Evolutionary conservation across 2,329 filamentous ascomycete genomes (phyloP).

Genomic region (Bipolaris cookei): DNA sequence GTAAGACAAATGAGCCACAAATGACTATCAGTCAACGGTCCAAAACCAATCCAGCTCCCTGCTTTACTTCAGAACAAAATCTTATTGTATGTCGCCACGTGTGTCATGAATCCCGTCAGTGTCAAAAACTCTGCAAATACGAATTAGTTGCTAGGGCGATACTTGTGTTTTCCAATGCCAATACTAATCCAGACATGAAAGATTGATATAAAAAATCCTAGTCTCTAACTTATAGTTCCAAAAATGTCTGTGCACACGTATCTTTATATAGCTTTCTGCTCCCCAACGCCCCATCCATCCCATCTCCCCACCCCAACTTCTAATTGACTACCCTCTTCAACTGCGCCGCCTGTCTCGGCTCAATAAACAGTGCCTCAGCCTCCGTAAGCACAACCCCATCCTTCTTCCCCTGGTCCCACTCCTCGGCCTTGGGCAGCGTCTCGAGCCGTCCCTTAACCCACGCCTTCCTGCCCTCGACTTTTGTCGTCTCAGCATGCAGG

Average conservation of each 20-base stretch:
- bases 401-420: constrained; percentile 59
- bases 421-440: constrained; percentile 66
- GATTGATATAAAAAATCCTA: background rate
- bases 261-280: background rate
- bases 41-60: too few relatives aligned
- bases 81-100: too few relatives aligned
- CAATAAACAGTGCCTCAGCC: constrained; percentile 85
- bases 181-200: too few relatives aligned
- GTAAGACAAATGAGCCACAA: too few relatives aligned
- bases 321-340: constrained; percentile 41
- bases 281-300: constrained; percentile 2
- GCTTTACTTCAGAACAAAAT: too few relatives aligned
- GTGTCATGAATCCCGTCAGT: too few relatives aligned
- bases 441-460: constrained; percentile 91
- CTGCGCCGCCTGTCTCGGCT: constrained; percentile 76
- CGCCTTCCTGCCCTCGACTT: constrained; percentile 90
- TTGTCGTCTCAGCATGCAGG: constrained; percentile 77
- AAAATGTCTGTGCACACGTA: background rate
- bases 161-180: too few relatives aligned
- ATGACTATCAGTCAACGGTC: too few relatives aligned
- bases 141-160: too few relatives aligned
- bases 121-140: too few relatives aligned
- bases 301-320: background rate
- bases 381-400: constrained; percentile 72
- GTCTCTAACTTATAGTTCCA: background rate